Evolutionary conservation across 2,329 filamentous ascomycete species (phyloP).

Genomic region (Hymenoscyphus infarciens): DNA sequence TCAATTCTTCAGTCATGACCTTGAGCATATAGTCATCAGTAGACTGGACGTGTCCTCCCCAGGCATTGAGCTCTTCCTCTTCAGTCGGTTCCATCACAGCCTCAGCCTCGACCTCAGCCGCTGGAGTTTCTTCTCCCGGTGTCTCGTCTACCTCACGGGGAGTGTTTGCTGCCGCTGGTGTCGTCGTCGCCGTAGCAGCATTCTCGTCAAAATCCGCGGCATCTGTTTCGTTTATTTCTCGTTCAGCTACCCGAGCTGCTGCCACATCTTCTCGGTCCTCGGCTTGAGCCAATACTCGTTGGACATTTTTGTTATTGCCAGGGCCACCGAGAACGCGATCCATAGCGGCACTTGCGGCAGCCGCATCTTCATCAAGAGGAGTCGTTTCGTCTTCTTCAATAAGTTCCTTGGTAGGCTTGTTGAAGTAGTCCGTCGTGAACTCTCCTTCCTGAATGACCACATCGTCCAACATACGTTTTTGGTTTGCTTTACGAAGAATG

Average conservation of each 20-base stretch:
- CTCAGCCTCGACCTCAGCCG: slow-evolving; percentile 14
- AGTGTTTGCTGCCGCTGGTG: slow-evolving; percentile 30
- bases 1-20: slow-evolving; percentile 61
- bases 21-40: slow-evolving; percentile 75
- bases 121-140: slow-evolving; percentile 39
- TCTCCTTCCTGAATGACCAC: slow-evolving; percentile 98
- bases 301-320: slow-evolving; percentile 59
- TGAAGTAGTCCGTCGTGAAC: slow-evolving; percentile 96
- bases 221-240: slow-evolving; percentile 79
- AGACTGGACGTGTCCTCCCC: slow-evolving; percentile 53
- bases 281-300: slow-evolving; percentile 77
- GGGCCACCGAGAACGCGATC: slow-evolving; percentile 70
- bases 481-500: slow-evolving; percentile 91
- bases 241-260: slow-evolving; percentile 82
- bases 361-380: slow-evolving; percentile 55
- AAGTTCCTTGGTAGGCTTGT: slow-evolving; percentile 70
- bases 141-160: slow-evolving; percentile 37
- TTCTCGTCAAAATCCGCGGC: slow-evolving; percentile 80
- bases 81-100: slow-evolving; percentile 32
- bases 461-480: slow-evolving; percentile 96
- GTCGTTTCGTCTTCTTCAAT: slow-evolving; percentile 50
- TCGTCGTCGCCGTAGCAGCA: slow-evolving; percentile 36
- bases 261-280: slow-evolving; percentile 91
- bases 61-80: slow-evolving; percentile 55
- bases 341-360: slow-evolving; percentile 77